Base-by-base conservation (phyloP, 2,329 filamentous ascomycete genomes). In the Trichoderma sp. region DNA sequence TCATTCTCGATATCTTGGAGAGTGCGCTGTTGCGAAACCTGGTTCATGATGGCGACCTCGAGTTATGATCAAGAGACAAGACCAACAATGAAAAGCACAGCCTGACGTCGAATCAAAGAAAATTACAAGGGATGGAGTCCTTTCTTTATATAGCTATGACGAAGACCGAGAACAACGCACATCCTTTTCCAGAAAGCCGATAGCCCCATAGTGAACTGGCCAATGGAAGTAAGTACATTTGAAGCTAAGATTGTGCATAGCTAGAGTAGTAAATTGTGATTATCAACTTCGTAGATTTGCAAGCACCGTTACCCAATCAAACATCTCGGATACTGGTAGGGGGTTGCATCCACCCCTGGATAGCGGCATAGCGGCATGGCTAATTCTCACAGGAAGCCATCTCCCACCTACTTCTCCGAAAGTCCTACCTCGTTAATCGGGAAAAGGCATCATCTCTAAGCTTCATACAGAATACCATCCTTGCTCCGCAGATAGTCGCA, bases 1-100 rank as follows among this genome's bases (percentile, higher is more conserved):
- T 69, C 66, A 69, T 69, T 69, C 26, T 69, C 66, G n/a, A 69
- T 69, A 11, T 69, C 66, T 8, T 61, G 66, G 3, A 69, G n/a
- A 26, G 66, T 30, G 28, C 56, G 66, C 8, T 61, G 34, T 34
- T 43, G 26, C 12, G 21, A 26, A 28, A 51, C 12, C 14, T 69
- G 26, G 18, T 24, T 51, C 66, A 69, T 69, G 56, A n/a, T 51
- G 56, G 56, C 26, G 14, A 28, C 26, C 26, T 69, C 21, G 18
- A 26, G 28, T 4, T 14, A 34, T 30, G 6, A n/a, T 51, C n/a
- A 7, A 51, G 18, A n/a, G 18, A 51, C n/a, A 11, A 51, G 18
- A n/a, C n/a, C 15, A 30, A 24, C 11, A 21, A 32, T 61, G 66
- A 8, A 60, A 4, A 47, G n/a, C 12, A 60, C 6, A 34, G 21